A percentile compares a stretch with the other conserved stretches of the same genome.
phyloP scores from a whole-genome alignment of 192 early-diverging fungal species.

The Linnemannia schmuckeri region DNA sequence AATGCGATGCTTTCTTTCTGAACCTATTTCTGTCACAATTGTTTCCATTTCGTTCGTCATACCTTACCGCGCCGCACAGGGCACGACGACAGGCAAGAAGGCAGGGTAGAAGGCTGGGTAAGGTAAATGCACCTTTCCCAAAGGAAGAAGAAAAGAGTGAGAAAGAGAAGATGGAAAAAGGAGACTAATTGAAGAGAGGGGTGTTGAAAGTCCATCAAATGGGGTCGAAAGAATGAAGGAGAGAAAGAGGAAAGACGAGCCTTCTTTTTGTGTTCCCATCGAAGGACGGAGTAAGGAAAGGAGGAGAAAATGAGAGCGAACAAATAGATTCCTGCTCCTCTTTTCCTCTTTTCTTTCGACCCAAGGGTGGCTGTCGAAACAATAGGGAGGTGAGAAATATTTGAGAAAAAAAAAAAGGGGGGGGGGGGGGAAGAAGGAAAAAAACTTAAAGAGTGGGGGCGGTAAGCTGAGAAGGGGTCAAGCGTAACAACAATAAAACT shows the following conservation, averaged over 20 bases:
- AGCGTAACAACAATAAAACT: not conserved
- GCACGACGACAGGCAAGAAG: not conserved
- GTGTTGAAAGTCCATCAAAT: not conserved
- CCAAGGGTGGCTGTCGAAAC: not conserved
- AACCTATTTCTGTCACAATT: slow-evolving; percentile 1
- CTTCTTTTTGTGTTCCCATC: slow-evolving; percentile 16
- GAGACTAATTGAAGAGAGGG: not conserved
- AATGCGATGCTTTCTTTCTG: not conserved
- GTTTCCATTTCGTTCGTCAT: slow-evolving; percentile 1
- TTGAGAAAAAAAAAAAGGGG: not conserved
- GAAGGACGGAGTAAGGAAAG: not conserved
- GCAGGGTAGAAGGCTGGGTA: not conserved
- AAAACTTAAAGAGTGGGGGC: too few species aligned
- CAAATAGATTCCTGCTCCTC: slow-evolving; percentile 16
- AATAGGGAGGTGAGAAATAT: slow-evolving; percentile 10
- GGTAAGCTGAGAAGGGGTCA: not conserved
- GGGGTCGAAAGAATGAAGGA: slow-evolving; percentile 19
- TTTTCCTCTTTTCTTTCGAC: not conserved
- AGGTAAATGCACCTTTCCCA: not conserved
- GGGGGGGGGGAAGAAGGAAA: not conserved
- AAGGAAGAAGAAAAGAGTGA: not conserved
- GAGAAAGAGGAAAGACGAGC: slow-evolving; percentile 15
- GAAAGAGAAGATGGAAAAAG: not conserved
- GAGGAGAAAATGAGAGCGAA: not conserved
- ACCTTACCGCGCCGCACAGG: slow-evolving; percentile 6